phyloP scores from a whole-genome alignment of 345 rosid species.

The Noccaea caerulescens region DNA sequence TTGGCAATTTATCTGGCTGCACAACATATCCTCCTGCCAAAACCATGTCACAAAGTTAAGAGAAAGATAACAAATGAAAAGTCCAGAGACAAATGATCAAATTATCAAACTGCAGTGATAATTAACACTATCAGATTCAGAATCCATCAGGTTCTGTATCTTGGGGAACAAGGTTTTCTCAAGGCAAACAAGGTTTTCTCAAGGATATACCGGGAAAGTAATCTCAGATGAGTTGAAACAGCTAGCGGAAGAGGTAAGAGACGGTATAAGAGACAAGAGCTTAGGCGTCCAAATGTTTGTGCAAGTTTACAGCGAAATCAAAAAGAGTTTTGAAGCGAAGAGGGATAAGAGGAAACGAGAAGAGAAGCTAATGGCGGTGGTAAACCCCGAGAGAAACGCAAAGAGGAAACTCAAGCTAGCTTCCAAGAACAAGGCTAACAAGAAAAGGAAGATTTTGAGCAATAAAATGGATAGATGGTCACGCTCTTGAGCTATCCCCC shows the following conservation, averaged over 20 bases:
- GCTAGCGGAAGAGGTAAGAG: conserved; percentile 65
- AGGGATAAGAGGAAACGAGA: conserved; percentile 77
- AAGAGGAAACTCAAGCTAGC: conserved; percentile 77
- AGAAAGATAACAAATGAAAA: too few relatives aligned
- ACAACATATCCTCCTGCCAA: too few relatives aligned
- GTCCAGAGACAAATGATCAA: too few relatives aligned
- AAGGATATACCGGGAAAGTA: conserved; percentile 74
- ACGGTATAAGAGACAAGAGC: conserved; percentile 44
- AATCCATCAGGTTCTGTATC: too few relatives aligned
- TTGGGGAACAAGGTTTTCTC: too few relatives aligned
- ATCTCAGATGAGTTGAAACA: conserved; percentile 66
- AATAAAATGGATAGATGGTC: conserved; percentile 25
- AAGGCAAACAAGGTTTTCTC: too few relatives aligned
- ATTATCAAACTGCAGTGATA: too few relatives aligned
- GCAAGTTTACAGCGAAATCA: conserved; percentile 56
- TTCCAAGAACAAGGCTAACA: conserved; percentile 66
- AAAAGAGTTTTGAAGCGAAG: conserved; percentile 57
- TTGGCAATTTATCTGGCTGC: too few relatives aligned
- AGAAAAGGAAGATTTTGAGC: conserved; percentile 71
- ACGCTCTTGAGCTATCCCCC: conserved; percentile 14
- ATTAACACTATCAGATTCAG: too few relatives aligned
- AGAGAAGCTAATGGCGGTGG: conserved; percentile 71
- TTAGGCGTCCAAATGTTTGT: conserved; percentile 58
- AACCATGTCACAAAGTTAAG: too few relatives aligned
- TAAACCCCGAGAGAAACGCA: conserved; percentile 70